A percentile compares a stretch with the other conserved stretches of the same genome.
These are phyloP conservation scores for Discostella stelligeroides DNA, from an alignment of 108 stramenopile genomes.

Conservation along the genomic window DNA sequence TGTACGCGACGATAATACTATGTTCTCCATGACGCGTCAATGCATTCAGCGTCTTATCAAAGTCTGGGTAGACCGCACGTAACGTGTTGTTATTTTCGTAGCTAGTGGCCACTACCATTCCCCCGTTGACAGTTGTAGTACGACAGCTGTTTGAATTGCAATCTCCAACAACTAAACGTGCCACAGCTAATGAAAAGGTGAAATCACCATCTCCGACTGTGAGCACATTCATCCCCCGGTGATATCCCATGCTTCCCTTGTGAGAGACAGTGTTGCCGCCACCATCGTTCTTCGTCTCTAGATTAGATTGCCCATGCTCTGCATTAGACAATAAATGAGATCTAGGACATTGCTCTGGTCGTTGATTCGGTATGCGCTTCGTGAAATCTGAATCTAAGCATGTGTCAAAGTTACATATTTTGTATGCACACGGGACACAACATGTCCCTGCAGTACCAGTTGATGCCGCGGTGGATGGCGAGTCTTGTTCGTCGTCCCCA, in stretches of 20 bases:
- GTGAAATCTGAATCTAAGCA: constrained; percentile 74
- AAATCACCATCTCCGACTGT: constrained; percentile 94
- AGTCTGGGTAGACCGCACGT: constrained; percentile 67
- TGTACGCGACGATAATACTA: constrained; percentile 43
- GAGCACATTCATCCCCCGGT: constrained; percentile 68
- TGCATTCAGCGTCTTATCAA: constrained; percentile 51
- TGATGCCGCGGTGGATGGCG: background rate
- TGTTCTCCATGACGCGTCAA: constrained; percentile 39
- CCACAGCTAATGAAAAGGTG: constrained; percentile 82
- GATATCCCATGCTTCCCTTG: constrained; percentile 53
- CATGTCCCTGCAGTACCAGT: background rate
- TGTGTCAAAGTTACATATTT: constrained; percentile 79
- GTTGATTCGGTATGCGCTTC: constrained; percentile 59
- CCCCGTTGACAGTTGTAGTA: constrained; percentile 5
- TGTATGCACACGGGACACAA: constrained; percentile 90
- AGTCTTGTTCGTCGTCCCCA: background rate
- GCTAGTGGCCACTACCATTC: constrained; percentile 69
- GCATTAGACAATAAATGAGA: background rate
- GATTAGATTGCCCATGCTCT: no score
- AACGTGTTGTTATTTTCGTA: constrained; percentile 74
- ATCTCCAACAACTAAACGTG: constrained; percentile 48
- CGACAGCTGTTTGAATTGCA: background rate
- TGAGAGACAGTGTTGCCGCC: background rate
- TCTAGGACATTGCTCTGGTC: constrained; percentile 82
- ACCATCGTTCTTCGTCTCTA: background rate